Conservation (phyloP, 495 filamentous ascomycete species). For the Penicillium roqueforti region DNA sequence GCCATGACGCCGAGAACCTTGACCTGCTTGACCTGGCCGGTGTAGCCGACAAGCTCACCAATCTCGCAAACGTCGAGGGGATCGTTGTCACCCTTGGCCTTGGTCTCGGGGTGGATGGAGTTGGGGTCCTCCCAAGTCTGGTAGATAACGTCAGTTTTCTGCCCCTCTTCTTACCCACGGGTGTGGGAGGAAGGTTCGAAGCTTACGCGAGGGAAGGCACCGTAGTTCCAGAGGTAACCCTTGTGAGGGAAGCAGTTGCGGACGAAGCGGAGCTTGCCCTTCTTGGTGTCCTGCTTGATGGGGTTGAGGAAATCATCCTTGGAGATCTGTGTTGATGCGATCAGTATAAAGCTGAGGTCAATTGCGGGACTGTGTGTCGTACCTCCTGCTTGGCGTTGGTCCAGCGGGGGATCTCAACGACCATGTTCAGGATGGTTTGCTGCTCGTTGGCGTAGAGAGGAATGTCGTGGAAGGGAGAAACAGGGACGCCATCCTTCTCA, state of each 20-base stretch:
- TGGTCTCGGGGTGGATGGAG: constrained; percentile 92
- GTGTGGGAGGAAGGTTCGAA: not conserved
- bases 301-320: constrained; percentile 96
- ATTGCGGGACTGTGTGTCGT: constrained; percentile 13
- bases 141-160: constrained; percentile 7
- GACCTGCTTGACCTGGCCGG: constrained; percentile 97
- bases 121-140: constrained; percentile 99
- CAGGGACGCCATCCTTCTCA: constrained; percentile 90
- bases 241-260: constrained; percentile 99
- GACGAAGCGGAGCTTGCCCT: constrained; percentile 76
- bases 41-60: constrained; percentile 91
- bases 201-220: constrained; percentile 92
- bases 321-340: constrained; percentile 62
- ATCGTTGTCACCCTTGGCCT: constrained; percentile 99
- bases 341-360: constrained; percentile 12
- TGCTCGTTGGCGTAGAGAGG: constrained; percentile 94
- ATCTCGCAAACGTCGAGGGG: constrained; percentile 99
- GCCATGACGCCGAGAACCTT: constrained; percentile 99
- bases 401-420: constrained; percentile 99
- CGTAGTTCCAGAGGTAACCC: constrained; percentile 99
- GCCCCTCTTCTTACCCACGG: not conserved
- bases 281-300: constrained; percentile 72
- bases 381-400: constrained; percentile 99
- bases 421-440: constrained; percentile 95
- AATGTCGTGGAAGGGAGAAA: constrained; percentile 98